Evolutionary conservation across 2,329 filamentous ascomycete genomes (phyloP), one percentile per base, ranked within the genome.

Genomic region (Xylariaceae sp.): DNA sequence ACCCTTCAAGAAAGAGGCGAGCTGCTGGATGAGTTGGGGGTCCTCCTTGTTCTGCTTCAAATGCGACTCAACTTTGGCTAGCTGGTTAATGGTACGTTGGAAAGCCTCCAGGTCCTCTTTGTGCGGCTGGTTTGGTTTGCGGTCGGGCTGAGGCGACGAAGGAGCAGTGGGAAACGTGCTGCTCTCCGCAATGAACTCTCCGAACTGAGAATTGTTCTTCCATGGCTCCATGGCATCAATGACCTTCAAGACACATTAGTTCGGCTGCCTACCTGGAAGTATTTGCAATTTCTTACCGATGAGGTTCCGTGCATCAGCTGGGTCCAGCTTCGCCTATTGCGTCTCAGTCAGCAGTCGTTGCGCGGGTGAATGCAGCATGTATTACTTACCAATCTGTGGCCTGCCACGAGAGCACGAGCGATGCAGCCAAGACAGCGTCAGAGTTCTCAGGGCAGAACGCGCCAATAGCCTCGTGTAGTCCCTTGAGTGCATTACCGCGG

Each of bases 401-500:
- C 77, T 97, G 93, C 92, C 94, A 97, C 44, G 92, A 95, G 53
- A 99, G 82, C 52, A 97, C 83, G 50, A 97, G 85, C 30, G 93
- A 97, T 37, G 92, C 90, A 30, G 92, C 93, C 57, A 99, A 82
- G 63, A 97, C 88, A 49, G 92, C 92, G 75, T 99, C 93, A 1
- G 91, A 93, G 62, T 92, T 96, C 55, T 88, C 86, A 68, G 86
- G 86, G 2, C 89, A 95, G 75, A 97, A 97, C 17, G 83, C 82
- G 50, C 87, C 85, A 67, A 97, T 92, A 34, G 92, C 91, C 70
- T 92, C 88, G 70, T 96, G 91, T 52, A 97, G 78, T 2, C 93
- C 93, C 68, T 89, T 92, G 61, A 97, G 79, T 9, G 94, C 93
- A 65, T 89, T 83, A 30, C 90, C 90, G 58, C 90, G 88, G 74